A percentile compares a stretch with the other conserved stretches of the same genome.
phyloP scores from a whole-genome alignment of 1,284 basidiomycete genomes.

The Trametes polyzona region DNA sequence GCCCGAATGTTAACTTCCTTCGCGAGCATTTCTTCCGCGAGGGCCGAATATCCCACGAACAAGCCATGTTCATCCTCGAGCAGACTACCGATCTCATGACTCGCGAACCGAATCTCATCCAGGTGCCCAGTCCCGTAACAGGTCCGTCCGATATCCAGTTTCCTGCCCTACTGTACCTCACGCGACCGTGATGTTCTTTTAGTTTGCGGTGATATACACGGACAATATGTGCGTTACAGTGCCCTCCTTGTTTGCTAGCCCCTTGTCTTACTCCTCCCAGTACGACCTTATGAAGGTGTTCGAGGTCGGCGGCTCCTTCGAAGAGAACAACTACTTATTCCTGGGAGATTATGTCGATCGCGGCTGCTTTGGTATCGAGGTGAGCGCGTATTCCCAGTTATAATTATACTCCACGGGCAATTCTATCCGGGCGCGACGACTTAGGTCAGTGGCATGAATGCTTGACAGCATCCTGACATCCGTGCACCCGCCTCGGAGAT shows the following conservation, averaged over 20 bases:
- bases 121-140: constrained; percentile 91
- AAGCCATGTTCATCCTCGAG: constrained; percentile 88
- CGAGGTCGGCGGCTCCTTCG: constrained; percentile 90
- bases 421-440: no score
- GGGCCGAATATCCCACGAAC: constrained; percentile 84
- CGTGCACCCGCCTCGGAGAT: no score
- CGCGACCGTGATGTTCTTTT: constrained; percentile 10
- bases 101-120: constrained; percentile 86
- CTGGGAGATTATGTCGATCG: constrained; percentile 99
- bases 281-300: constrained; percentile 99
- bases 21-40: constrained; percentile 95
- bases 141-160: constrained; percentile 55
- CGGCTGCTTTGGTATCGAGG: constrained; percentile 95
- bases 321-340: constrained; percentile 93
- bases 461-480: no score
- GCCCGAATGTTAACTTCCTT: constrained; percentile 85
- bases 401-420: not conserved
- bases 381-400: constrained; percentile 40
- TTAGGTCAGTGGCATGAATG: no score
- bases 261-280: constrained; percentile 36
- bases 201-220: constrained; percentile 98
- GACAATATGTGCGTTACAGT: constrained; percentile 85
- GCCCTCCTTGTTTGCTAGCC: not conserved
- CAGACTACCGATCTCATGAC: constrained; percentile 78
- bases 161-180: constrained; percentile 1